Evolutionary conservation across 2,329 filamentous ascomycete genomes (phyloP).

Genomic region (Diplodia seriata): DNA sequence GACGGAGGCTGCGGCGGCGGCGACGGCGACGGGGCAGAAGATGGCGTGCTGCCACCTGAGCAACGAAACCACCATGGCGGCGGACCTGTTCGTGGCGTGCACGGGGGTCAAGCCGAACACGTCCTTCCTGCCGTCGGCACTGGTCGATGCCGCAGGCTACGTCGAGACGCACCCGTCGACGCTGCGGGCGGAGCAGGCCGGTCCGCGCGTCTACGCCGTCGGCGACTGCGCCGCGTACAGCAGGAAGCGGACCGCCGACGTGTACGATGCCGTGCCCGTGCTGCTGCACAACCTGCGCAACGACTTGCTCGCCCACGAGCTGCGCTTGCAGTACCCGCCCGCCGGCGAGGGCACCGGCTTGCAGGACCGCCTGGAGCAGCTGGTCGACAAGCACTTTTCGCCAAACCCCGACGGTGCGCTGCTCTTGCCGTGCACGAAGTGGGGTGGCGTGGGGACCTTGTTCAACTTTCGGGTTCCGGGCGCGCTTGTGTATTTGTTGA

Average conservation of each 20-base stretch:
- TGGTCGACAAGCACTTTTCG: slow-evolving; percentile 39
- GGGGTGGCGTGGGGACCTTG: slow-evolving; percentile 48
- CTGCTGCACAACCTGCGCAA: slow-evolving; percentile 45
- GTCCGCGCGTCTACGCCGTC: slow-evolving; percentile 45
- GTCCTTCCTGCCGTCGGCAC: slow-evolving; percentile 38
- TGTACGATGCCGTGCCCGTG: slow-evolving; percentile 46
- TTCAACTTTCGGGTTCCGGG: slow-evolving; percentile 44
- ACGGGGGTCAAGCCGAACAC: slow-evolving; percentile 46
- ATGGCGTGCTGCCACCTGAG: slow-evolving; percentile 37
- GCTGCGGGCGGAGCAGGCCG: slow-evolving; percentile 40
- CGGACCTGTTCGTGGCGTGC: slow-evolving; percentile 48
- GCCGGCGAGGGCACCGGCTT: slow-evolving; percentile 31
- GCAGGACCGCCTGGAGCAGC: slow-evolving; percentile 38
- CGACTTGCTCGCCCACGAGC: slow-evolving; percentile 45
- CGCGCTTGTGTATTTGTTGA: slow-evolving; percentile 44
- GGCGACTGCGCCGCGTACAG: slow-evolving; percentile 46
- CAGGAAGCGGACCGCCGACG: slow-evolving; percentile 44
- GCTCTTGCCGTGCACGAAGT: slow-evolving; percentile 36
- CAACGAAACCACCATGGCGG: slow-evolving; percentile 42
- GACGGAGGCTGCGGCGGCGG: slow-evolving; percentile 34
- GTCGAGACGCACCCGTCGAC: slow-evolving; percentile 40
- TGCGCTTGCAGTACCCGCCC: slow-evolving; percentile 36
- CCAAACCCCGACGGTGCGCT: slow-evolving; percentile 34
- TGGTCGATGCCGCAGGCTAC: slow-evolving; percentile 41
- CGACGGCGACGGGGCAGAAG: slow-evolving; percentile 35